A percentile compares a stretch with the other conserved stretches of the same genome.
Conservation (phyloP, 2,329 filamentous ascomycete genomes). For the Trichoderma cornu-damae region DNA sequence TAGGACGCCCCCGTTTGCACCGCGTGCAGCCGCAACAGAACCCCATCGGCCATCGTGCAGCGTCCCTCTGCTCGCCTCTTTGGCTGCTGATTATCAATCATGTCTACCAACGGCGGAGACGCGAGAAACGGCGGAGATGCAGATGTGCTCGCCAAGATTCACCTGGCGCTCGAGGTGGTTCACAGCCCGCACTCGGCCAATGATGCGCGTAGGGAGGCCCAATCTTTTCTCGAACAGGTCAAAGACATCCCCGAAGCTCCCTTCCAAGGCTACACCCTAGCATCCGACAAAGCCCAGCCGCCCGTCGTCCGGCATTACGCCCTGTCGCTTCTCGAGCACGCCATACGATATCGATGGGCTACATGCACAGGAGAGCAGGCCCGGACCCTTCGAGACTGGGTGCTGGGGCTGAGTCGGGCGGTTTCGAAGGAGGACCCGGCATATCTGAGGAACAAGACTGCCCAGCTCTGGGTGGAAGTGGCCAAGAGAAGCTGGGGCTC, state of each 20-base stretch:
- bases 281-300: slow-evolving; percentile 67
- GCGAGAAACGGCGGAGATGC: slow-evolving; percentile 36
- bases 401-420: slow-evolving; percentile 70
- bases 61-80: not conserved
- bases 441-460: slow-evolving; percentile 89
- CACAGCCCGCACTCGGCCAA: slow-evolving; percentile 80
- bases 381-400: slow-evolving; percentile 64
- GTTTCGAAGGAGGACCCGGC: slow-evolving; percentile 67
- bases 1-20: slow-evolving; percentile 13
- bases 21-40: slow-evolving; percentile 17
- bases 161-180: slow-evolving; percentile 80
- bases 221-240: slow-evolving; percentile 77
- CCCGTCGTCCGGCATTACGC: slow-evolving; percentile 89
- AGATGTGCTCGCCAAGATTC: slow-evolving; percentile 60
- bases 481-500: slow-evolving; percentile 90
- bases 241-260: slow-evolving; percentile 77
- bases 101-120: slow-evolving; percentile 37
- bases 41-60: slow-evolving; percentile 5
- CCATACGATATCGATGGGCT: slow-evolving; percentile 79
- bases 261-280: slow-evolving; percentile 77
- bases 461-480: slow-evolving; percentile 89
- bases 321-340: slow-evolving; percentile 83
- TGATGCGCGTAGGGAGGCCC: slow-evolving; percentile 73
- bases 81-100: slow-evolving; percentile 21
- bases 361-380: slow-evolving; percentile 66